A percentile compares a stretch with the other conserved stretches of the same genome.
Conservation (phyloP, 805 yeast genomes). For the Nakazawaea wickerhamii region DNA sequence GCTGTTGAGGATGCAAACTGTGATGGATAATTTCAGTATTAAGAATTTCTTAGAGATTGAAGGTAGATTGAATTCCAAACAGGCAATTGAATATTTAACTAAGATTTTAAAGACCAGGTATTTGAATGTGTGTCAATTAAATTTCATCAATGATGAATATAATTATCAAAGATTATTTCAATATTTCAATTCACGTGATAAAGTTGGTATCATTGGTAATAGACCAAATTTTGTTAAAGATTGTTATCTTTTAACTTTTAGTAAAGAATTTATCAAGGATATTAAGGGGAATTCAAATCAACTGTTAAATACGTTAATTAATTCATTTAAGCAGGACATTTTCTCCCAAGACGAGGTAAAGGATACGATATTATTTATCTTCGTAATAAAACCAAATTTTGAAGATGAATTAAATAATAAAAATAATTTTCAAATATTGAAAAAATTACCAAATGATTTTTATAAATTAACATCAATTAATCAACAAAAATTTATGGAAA, state of each 20-base stretch:
- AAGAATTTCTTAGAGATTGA: slow-evolving; percentile 30
- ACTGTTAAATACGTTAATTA: too few species aligned
- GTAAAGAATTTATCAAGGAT: not conserved
- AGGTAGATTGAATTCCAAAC: slow-evolving; percentile 53
- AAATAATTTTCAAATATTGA: not conserved
- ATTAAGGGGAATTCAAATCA: not conserved
- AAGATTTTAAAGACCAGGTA: slow-evolving; percentile 45
- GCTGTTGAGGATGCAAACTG: not conserved
- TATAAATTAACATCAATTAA: slow-evolving; percentile 7
- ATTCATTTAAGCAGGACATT: slow-evolving; percentile 1
- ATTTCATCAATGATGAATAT: slow-evolving; percentile 15
- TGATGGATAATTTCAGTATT: slow-evolving; percentile 6
- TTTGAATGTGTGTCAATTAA: slow-evolving; percentile 44
- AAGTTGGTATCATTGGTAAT: slow-evolving; percentile 56
- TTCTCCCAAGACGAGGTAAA: not conserved
- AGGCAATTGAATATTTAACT: slow-evolving; percentile 53
- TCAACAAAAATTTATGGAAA: slow-evolving; percentile 10
- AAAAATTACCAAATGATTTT: slow-evolving; percentile 7
- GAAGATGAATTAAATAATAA: slow-evolving; percentile 1
- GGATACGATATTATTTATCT: slow-evolving; percentile 7
- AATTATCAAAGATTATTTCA: slow-evolving; percentile 32
- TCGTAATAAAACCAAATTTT: slow-evolving; percentile 10
- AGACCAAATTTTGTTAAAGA: slow-evolving; percentile 53
- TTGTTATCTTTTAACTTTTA: slow-evolving; percentile 48
- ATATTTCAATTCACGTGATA: slow-evolving; percentile 39